Conservation (phyloP, 345 rosid genomes). For the Turritis glabra region DNA sequence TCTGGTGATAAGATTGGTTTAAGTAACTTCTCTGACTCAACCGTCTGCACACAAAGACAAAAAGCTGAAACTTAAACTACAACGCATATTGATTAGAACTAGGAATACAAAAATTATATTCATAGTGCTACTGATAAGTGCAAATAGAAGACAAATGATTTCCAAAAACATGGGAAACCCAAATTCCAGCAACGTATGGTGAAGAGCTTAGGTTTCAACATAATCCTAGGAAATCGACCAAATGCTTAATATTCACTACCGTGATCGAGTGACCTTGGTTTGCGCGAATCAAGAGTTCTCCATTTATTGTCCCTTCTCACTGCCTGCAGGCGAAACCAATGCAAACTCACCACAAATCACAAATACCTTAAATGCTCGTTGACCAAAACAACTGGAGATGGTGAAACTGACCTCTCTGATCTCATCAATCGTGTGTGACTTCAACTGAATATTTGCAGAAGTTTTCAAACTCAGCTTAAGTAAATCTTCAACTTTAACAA, state of each 20-base stretch:
- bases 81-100: background rate
- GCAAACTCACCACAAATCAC: background rate
- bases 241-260: too few species aligned
- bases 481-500: slow-evolving; percentile 71
- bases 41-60: slow-evolving; percentile 49
- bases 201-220: too few species aligned
- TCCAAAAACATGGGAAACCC: too few species aligned
- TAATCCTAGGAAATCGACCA: too few species aligned
- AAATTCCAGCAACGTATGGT: too few species aligned
- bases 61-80: background rate
- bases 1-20: slow-evolving; percentile 70
- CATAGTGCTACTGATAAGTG: too few species aligned
- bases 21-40: slow-evolving; percentile 75
- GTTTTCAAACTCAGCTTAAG: slow-evolving; percentile 72
- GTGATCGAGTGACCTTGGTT: slow-evolving; percentile 89
- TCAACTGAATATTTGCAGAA: slow-evolving; percentile 60
- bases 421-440: slow-evolving; percentile 69
- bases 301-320: slow-evolving; percentile 80
- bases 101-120: too few species aligned
- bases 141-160: too few species aligned
- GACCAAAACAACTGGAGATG: background rate
- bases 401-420: slow-evolving; percentile 61
- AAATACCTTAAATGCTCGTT: background rate
- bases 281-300: slow-evolving; percentile 78
- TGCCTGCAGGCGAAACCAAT: slow-evolving; percentile 45